phyloP scores from a whole-genome alignment of 192 early-diverging fungal genomes.

The Haplosporangium gracile region DNA sequence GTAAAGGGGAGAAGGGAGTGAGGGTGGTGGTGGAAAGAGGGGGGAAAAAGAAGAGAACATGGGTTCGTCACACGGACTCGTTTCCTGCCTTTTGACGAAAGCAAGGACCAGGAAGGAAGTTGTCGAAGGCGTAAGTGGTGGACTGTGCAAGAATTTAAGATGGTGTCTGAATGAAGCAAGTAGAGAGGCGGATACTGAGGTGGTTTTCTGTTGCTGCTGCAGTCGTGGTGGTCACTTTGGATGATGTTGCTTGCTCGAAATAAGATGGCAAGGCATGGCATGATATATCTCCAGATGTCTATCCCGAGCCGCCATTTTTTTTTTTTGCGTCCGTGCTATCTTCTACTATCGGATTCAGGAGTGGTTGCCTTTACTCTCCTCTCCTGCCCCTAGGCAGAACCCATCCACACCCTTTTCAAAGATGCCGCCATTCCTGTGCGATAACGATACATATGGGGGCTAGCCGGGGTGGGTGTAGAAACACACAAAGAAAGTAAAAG shows the following conservation, averaged over 20 bases:
- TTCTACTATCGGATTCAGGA: neutral
- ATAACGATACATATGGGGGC: neutral
- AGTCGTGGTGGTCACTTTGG: neutral
- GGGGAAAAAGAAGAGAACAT: neutral
- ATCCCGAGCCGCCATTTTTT: neutral
- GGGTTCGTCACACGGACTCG: conserved; percentile 3
- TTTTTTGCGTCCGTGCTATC: conserved; percentile 9
- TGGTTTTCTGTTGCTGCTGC: neutral
- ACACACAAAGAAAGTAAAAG: neutral
- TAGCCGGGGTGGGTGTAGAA: neutral
- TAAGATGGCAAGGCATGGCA: neutral
- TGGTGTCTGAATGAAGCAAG: neutral
- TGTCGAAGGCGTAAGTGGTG: neutral
- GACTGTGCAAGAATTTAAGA: neutral
- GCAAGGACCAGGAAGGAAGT: neutral
- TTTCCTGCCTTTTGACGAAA: neutral
- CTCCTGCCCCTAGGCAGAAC: neutral
- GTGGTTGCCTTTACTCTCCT: neutral
- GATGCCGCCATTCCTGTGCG: neutral
- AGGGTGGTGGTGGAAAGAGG: neutral
- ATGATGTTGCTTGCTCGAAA: neutral
- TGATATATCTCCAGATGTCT: neutral
- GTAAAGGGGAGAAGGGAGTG: neutral
- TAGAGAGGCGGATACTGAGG: neutral
- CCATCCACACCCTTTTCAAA: neutral